Conservation (phyloP, 2,329 filamentous ascomycete species). For the Plectosphaerella sp. region DNA sequence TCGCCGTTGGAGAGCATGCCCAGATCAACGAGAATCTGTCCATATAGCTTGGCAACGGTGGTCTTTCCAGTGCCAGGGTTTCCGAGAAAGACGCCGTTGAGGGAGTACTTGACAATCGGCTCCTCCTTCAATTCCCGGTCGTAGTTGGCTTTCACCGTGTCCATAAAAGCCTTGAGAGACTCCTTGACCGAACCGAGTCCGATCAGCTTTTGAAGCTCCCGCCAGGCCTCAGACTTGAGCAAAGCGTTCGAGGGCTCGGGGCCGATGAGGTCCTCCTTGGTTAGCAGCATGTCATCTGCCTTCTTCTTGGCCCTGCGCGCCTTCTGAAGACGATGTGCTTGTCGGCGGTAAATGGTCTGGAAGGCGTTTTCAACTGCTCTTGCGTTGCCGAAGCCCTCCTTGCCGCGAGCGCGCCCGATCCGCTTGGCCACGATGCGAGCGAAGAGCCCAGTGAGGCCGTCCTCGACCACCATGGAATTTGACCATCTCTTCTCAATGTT, state of each 20-base stretch:
- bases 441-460: slow-evolving; percentile 55
- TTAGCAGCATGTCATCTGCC: slow-evolving; percentile 56
- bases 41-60: slow-evolving; percentile 69
- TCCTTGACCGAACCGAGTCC: slow-evolving; percentile 61
- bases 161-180: slow-evolving; percentile 52
- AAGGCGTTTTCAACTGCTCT: slow-evolving; percentile 62
- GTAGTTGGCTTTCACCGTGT: slow-evolving; percentile 61
- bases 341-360: slow-evolving; percentile 48
- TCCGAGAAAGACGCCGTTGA: slow-evolving; percentile 69
- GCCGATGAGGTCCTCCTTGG: slow-evolving; percentile 66
- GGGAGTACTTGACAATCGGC: slow-evolving; percentile 50
- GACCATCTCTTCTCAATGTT: slow-evolving; percentile 51
- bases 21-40: slow-evolving; percentile 61
- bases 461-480: slow-evolving; percentile 54
- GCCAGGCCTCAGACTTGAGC: slow-evolving; percentile 49
- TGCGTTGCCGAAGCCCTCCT: slow-evolving; percentile 70
- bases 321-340: slow-evolving; percentile 48
- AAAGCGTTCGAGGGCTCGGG: slow-evolving; percentile 57
- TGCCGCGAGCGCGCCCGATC: slow-evolving; percentile 57
- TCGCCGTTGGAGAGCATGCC: slow-evolving; percentile 65
- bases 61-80: slow-evolving; percentile 75
- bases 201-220: slow-evolving; percentile 50
- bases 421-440: slow-evolving; percentile 58
- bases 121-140: slow-evolving; percentile 59
- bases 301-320: slow-evolving; percentile 32